phyloP scores from a whole-genome alignment of 1,284 basidiomycete species.

The Cutaneotrichosporon curvatum region DNA sequence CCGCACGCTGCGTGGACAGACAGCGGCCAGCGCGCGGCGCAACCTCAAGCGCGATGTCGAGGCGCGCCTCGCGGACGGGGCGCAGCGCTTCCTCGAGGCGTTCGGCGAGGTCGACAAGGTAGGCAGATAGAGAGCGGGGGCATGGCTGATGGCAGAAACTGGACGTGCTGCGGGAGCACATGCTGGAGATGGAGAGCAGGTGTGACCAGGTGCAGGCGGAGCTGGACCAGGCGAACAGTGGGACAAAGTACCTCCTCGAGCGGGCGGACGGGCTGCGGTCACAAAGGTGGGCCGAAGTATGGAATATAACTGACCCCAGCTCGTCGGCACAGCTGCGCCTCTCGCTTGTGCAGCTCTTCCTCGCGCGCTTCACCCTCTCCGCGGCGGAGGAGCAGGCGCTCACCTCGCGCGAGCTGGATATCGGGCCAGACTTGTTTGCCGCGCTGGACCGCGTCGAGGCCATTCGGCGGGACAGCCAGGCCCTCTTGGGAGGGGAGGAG shows the following conservation, averaged over 20 bases:
- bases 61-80: constrained; percentile 66
- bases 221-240: constrained; percentile 65
- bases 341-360: constrained; percentile 69
- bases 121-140: constrained; percentile 29
- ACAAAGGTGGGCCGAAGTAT: constrained; percentile 58
- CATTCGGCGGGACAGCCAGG: constrained; percentile 75
- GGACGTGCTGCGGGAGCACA: constrained; percentile 63
- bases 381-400: constrained; percentile 66
- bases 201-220: constrained; percentile 77
- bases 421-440: constrained; percentile 66
- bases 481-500: constrained; percentile 78
- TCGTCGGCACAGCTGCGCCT: constrained; percentile 53
- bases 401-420: constrained; percentile 66
- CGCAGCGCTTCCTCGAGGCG: constrained; percentile 68
- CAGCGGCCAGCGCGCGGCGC: constrained; percentile 60
- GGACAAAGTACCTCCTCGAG: constrained; percentile 76
- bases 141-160: constrained; percentile 57
- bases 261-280: constrained; percentile 72
- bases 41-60: constrained; percentile 79
- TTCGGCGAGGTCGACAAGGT: constrained; percentile 83
- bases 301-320: constrained; percentile 41
- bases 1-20: constrained; percentile 33
- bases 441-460: constrained; percentile 79
- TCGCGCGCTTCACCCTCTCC: constrained; percentile 74
- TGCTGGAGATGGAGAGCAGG: constrained; percentile 67